Conservation (phyloP, 2,329 filamentous ascomycete species). For the Emericellopsis cladophorae region DNA sequence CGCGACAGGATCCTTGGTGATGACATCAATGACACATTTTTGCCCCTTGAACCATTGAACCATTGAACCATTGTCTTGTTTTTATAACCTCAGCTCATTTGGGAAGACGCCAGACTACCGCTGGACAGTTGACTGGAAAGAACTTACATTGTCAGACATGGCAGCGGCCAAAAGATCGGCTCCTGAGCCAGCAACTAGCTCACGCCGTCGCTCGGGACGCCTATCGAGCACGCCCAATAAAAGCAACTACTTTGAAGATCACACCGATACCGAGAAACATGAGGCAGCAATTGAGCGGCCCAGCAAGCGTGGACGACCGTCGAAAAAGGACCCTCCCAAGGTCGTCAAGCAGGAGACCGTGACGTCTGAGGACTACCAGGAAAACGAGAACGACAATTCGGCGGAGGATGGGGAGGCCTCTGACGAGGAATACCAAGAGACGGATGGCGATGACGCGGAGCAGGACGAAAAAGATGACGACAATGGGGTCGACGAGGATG, state of each 20-base stretch:
- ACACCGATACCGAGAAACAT: slow-evolving; percentile 14
- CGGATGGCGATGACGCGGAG: slow-evolving; percentile 15
- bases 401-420: slow-evolving; percentile 4
- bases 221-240: slow-evolving; percentile 29
- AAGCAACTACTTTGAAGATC: slow-evolving; percentile 38
- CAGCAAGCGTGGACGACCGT: slow-evolving; percentile 12
- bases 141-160: slow-evolving; percentile 14
- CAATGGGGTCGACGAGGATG: slow-evolving; percentile 23
- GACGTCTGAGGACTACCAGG: slow-evolving; percentile 8
- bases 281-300: slow-evolving; percentile 6
- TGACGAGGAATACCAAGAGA: slow-evolving; percentile 10
- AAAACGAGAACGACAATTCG: slow-evolving; percentile 2
- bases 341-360: slow-evolving; percentile 5
- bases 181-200: slow-evolving; percentile 12
- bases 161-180: slow-evolving; percentile 24
- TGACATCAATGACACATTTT: background rate
- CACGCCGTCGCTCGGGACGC: slow-evolving; percentile 33
- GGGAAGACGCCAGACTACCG: no score
- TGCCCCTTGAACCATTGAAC: no score
- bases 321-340: slow-evolving; percentile 7
- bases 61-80: no score
- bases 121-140: background rate
- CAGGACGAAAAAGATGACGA: slow-evolving; percentile 16
- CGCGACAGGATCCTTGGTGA: background rate
- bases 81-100: no score